These are phyloP conservation scores for Sugiyamaella neomexicana DNA, from an alignment of 1,139 yeast genomes.

Conservation along the genomic window DNA sequence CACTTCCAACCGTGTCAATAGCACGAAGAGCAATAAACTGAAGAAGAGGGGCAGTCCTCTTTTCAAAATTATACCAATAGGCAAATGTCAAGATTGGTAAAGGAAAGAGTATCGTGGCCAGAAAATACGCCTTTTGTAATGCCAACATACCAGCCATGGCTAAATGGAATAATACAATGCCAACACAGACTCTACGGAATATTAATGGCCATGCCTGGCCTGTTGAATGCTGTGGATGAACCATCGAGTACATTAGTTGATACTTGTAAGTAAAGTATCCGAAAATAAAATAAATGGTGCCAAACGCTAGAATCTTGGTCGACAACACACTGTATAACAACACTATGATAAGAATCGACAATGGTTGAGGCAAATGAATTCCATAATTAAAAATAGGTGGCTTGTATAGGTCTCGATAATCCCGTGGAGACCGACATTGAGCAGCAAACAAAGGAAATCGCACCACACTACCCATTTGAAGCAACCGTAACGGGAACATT, in stretches of 20 bases:
- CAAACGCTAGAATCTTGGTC: slow-evolving; percentile 71
- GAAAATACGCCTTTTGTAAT: slow-evolving; percentile 69
- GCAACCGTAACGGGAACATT: slow-evolving; percentile 73
- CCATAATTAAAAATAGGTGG: slow-evolving; percentile 85
- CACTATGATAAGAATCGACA: slow-evolving; percentile 70
- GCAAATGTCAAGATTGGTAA: slow-evolving; percentile 67
- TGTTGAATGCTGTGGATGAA: slow-evolving; percentile 86
- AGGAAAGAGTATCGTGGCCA: slow-evolving; percentile 73
- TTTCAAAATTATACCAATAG: slow-evolving; percentile 78
- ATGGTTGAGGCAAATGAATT: slow-evolving; percentile 75
- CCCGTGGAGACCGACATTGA: slow-evolving; percentile 65
- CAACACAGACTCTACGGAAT: slow-evolving; percentile 68
- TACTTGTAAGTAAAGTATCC: slow-evolving; percentile 82
- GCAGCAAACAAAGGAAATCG: slow-evolving; percentile 61
- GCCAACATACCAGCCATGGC: slow-evolving; percentile 92
- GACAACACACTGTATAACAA: slow-evolving; percentile 72
- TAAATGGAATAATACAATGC: slow-evolving; percentile 72
- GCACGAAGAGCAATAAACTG: slow-evolving; percentile 83
- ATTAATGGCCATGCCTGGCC: slow-evolving; percentile 88
- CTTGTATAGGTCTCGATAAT: slow-evolving; percentile 63
- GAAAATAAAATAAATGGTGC: slow-evolving; percentile 66
- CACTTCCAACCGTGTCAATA: slow-evolving; percentile 40
- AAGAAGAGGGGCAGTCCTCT: slow-evolving; percentile 75
- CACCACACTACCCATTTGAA: slow-evolving; percentile 65
- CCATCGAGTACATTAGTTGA: slow-evolving; percentile 74